A percentile compares a stretch with the other conserved stretches of the same genome.
These are phyloP conservation scores for Pezizomycotina sp. DNA, from an alignment of 2,329 filamentous ascomycete genomes.

Conservation along the genomic window DNA sequence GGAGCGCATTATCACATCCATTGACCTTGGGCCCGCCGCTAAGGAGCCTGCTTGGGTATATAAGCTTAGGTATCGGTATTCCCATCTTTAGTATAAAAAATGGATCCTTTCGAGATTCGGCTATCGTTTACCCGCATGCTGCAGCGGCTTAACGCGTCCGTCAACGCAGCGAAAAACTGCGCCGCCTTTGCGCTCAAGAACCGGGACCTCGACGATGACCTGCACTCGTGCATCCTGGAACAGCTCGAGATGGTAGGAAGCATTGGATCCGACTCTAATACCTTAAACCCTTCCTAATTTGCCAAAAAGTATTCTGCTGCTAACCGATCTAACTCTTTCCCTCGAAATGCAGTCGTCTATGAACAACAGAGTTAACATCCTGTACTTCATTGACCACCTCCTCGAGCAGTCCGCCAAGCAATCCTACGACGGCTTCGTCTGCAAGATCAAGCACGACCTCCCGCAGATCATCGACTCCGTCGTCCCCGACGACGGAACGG, in stretches of 20 bases:
- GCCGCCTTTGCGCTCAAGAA: constrained; percentile 91
- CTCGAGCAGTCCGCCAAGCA: constrained; percentile 70
- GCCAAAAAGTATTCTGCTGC: background rate
- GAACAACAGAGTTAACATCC: constrained; percentile 95
- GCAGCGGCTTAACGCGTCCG: constrained; percentile 77
- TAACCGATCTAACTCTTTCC: constrained; percentile 5
- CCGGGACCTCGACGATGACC: constrained; percentile 85
- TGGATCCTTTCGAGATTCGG: constrained; percentile 93
- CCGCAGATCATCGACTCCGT: constrained; percentile 82
- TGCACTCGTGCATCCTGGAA: constrained; percentile 93
- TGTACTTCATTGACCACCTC: constrained; percentile 96
- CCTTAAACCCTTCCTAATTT: constrained; percentile 2
- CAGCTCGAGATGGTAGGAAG: constrained; percentile 82
- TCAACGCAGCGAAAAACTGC: constrained; percentile 76
- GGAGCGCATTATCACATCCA: no score
- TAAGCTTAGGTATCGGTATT: no score
- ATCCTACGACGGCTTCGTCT: constrained; percentile 62
- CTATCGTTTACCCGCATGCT: constrained; percentile 89
- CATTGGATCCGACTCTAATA: constrained; percentile 20
- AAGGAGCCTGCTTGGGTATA: no score
- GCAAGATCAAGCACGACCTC: constrained; percentile 91
- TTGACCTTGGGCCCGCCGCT: no score
- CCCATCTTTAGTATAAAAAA: no score
- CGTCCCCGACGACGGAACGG: constrained; percentile 67
- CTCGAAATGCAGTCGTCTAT: constrained; percentile 56